Percentiles rank a stretch among this genome's conserved stretches.
Conservation (phyloP, 495 filamentous ascomycete species). For the Polyplosphaeria fusca region DNA sequence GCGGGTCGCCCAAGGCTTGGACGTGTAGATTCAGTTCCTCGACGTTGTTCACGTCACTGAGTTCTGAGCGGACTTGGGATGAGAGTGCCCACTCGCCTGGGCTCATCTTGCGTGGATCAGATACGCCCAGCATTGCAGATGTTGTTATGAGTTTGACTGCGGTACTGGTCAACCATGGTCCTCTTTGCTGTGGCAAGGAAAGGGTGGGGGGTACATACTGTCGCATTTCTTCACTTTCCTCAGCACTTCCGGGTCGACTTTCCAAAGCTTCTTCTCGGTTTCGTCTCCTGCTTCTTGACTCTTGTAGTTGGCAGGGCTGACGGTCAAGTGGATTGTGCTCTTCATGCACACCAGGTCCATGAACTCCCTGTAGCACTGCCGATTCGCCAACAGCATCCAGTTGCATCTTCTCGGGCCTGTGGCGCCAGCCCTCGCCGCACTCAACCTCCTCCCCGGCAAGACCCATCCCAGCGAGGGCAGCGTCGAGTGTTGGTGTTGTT, state of each 20-base stretch:
- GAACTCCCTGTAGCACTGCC: constrained; percentile 27
- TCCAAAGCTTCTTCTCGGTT: neutral
- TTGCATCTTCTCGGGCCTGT: neutral
- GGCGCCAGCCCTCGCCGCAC: neutral
- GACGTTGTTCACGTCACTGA: constrained; percentile 13
- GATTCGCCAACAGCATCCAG: constrained; percentile 27
- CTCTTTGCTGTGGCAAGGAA: too few relatives aligned
- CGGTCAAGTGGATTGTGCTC: constrained; percentile 22
- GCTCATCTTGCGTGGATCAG: constrained; percentile 25
- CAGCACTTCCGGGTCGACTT: neutral
- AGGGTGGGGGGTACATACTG: too few relatives aligned
- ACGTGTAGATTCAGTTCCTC: constrained; percentile 28
- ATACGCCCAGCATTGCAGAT: constrained; percentile 27
- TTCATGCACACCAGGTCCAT: constrained; percentile 29
- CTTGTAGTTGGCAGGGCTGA: constrained; percentile 22
- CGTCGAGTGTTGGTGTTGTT: neutral
- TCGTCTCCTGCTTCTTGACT: neutral
- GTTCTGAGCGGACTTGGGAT: constrained; percentile 18
- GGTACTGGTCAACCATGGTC: too few relatives aligned
- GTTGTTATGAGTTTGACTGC: constrained; percentile 31
- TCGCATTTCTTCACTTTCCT: neutral
- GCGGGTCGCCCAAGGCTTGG: constrained; percentile 29
- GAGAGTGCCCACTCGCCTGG: constrained; percentile 25
- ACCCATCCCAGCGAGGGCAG: constrained; percentile 5
- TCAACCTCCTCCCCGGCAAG: neutral